phyloP scores from a whole-genome alignment of 805 yeast species.

The Torulaspora gathmanii region DNA sequence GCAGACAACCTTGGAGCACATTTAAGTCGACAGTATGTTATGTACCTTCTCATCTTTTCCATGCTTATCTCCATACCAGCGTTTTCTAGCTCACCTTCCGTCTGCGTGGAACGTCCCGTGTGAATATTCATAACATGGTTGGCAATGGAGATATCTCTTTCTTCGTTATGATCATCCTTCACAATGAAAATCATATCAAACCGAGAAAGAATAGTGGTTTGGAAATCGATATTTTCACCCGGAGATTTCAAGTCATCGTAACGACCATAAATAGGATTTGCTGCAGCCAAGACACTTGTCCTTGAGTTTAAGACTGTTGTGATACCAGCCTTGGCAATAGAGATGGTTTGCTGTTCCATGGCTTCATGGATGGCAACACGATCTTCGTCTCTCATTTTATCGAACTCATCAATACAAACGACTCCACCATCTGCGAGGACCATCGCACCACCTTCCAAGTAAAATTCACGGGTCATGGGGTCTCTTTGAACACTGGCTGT shows the following conservation, averaged over 20 bases:
- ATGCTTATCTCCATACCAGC: slow-evolving; percentile 79
- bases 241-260: slow-evolving; percentile 95
- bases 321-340: slow-evolving; percentile 98
- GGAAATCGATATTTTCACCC: slow-evolving; percentile 97
- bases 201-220: slow-evolving; percentile 92
- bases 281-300: slow-evolving; percentile 95
- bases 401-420: slow-evolving; percentile 98
- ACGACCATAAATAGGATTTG: slow-evolving; percentile 94
- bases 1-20: slow-evolving; percentile 91
- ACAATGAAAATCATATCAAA: slow-evolving; percentile 98
- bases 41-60: slow-evolving; percentile 84
- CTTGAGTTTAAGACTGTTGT: slow-evolving; percentile 94
- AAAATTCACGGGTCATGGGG: slow-evolving; percentile 80
- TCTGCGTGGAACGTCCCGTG: slow-evolving; percentile 56
- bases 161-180: slow-evolving; percentile 87
- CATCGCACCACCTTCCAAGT: slow-evolving; percentile 99
- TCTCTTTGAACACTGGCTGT: slow-evolving; percentile 98
- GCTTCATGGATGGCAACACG: slow-evolving; percentile 99
- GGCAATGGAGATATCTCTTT: slow-evolving; percentile 83
- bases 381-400: slow-evolving; percentile 98
- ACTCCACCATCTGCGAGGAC: slow-evolving; percentile 99
- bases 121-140: slow-evolving; percentile 93
- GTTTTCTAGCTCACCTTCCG: slow-evolving; percentile 47
- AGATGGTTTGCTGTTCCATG: slow-evolving; percentile 98
- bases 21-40: slow-evolving; percentile 80